Percentiles rank a stretch among this genome's conserved stretches.
These are phyloP conservation scores for Trichosanthes truncata DNA, from an alignment of 306 rosid genomes.

Conservation along the genomic window DNA sequence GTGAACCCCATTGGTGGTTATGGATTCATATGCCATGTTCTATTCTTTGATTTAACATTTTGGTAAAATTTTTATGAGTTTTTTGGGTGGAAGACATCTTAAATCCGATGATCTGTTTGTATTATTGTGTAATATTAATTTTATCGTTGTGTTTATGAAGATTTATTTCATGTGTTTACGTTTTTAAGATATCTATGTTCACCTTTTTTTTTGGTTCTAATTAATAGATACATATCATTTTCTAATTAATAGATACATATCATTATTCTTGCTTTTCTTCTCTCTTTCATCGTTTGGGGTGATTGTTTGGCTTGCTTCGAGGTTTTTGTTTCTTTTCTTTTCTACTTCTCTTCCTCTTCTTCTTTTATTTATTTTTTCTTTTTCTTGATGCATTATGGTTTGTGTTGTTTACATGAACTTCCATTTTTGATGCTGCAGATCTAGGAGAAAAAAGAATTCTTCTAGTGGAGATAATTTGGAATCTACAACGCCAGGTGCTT, in stretches of 20 bases:
- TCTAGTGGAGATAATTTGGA: constrained; percentile 79
- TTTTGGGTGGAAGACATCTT: background rate
- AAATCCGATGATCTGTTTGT: background rate
- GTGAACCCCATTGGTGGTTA: background rate
- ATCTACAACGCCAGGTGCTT: constrained; percentile 59
- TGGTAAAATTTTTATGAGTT: background rate
- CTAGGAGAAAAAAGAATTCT: constrained; percentile 88
- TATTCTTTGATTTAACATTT: background rate
- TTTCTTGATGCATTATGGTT: background rate
- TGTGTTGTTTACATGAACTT: constrained; percentile 17
- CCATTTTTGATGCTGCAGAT: constrained; percentile 41
- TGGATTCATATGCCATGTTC: background rate
- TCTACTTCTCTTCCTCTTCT: background rate
- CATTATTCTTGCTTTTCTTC: background rate
- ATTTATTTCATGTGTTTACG: background rate
- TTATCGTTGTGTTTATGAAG: background rate
- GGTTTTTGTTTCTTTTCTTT: background rate
- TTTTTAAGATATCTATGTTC: background rate
- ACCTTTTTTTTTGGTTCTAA: background rate
- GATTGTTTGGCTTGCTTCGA: background rate
- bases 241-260: background rate
- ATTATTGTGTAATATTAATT: background rate
- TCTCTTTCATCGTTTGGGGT: background rate
- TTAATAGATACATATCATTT: background rate
- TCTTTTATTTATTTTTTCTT: background rate